phyloP scores from a whole-genome alignment of 768 basidiomycete genomes.

The Tylopilus felleus region DNA sequence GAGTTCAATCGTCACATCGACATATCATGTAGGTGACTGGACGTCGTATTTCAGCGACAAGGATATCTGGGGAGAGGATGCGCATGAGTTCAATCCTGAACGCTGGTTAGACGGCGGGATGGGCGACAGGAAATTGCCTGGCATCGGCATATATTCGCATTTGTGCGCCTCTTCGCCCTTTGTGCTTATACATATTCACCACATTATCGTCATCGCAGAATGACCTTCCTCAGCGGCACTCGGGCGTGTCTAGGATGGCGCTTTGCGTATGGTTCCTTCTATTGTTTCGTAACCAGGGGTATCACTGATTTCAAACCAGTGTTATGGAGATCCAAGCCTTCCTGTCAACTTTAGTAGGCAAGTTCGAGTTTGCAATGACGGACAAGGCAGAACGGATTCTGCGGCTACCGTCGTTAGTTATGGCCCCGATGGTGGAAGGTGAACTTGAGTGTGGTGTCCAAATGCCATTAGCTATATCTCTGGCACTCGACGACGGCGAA shows the following conservation, averaged over 20 bases:
- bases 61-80: conserved; percentile 28
- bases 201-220: not conserved
- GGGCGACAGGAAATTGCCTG: not conserved
- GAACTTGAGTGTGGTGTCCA: conserved; percentile 30
- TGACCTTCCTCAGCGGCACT: conserved; percentile 18
- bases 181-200: too few relatives aligned
- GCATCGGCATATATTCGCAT: conserved; percentile 14
- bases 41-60: conserved; percentile 11
- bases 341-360: conserved; percentile 48
- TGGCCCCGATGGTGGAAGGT: conserved; percentile 36
- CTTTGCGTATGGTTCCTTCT: conserved; percentile 19
- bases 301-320: conserved; percentile 12
- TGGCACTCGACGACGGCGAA: too few relatives aligned
- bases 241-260: conserved; percentile 27
- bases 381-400: conserved; percentile 20
- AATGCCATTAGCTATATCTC: conserved; percentile 23
- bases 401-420: conserved; percentile 27
- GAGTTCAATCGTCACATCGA: not conserved
- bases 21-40: too few relatives aligned
- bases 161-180: conserved; percentile 5
- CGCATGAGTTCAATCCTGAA: conserved; percentile 14
- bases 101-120: conserved; percentile 7
- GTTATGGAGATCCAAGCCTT: conserved; percentile 54
- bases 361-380: conserved; percentile 48
- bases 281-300: not conserved